Evolutionary conservation across 2,329 filamentous ascomycete genomes (phyloP).

Genomic region (Phialemoniopsis sp.): DNA sequence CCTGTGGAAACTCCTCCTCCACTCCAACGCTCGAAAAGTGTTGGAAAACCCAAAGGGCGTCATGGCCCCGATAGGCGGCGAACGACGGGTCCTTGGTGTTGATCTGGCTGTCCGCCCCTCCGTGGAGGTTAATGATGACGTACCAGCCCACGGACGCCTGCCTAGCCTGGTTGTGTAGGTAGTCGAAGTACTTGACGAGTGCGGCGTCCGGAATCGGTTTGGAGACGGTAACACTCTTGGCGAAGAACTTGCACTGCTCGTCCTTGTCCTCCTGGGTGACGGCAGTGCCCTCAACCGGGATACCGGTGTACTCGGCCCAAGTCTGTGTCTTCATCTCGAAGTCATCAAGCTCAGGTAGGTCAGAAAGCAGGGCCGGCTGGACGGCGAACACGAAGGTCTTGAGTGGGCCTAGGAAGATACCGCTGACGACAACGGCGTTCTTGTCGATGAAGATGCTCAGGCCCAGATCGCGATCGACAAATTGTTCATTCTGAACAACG

Average conservation of each 20-base stretch:
- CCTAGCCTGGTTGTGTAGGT: slow-evolving; percentile 7
- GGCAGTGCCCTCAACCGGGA: slow-evolving; percentile 8
- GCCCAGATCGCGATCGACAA: slow-evolving; percentile 22
- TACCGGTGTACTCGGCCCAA: too few species aligned
- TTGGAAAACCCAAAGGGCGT: slow-evolving; percentile 20
- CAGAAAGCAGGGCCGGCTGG: slow-evolving; percentile 15
- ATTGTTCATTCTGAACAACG: slow-evolving; percentile 22
- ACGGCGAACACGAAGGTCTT: slow-evolving; percentile 16
- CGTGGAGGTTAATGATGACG: slow-evolving; percentile 22
- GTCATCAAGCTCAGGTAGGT: slow-evolving; percentile 12
- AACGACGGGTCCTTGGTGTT: slow-evolving; percentile 7
- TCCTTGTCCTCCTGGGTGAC: slow-evolving; percentile 6
- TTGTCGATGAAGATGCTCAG: slow-evolving; percentile 17
- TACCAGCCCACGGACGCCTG: slow-evolving; percentile 17
- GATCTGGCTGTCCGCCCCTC: slow-evolving; percentile 19
- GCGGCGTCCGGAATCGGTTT: slow-evolving; percentile 14
- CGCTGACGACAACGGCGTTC: slow-evolving; percentile 19
- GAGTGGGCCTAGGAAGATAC: slow-evolving; percentile 23
- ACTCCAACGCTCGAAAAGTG: slow-evolving; percentile 8
- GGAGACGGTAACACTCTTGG: slow-evolving; percentile 25
- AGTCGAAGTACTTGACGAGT: slow-evolving; percentile 17
- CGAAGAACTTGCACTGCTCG: slow-evolving; percentile 23
- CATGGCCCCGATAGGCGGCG: slow-evolving; percentile 17
- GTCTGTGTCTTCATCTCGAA: slow-evolving; percentile 17
- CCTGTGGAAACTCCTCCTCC: slow-evolving; percentile 4